phyloP scores from a whole-genome alignment of 306 rosid species.

The Vigna radiata region DNA sequence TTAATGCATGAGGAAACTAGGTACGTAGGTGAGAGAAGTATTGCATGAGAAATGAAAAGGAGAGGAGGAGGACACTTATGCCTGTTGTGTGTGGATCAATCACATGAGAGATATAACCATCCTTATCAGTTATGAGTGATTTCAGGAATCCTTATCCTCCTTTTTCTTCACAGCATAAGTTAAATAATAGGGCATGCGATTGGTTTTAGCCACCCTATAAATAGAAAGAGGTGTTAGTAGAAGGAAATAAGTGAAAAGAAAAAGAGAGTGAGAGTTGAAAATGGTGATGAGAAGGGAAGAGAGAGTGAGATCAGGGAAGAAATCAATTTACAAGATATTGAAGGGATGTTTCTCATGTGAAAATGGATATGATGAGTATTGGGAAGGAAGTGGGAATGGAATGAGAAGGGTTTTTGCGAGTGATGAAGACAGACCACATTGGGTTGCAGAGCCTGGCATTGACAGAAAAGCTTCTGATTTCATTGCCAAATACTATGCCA shows the following conservation, averaged over 20 bases:
- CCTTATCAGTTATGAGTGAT: slow-evolving; percentile 40
- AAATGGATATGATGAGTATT: slow-evolving; percentile 34
- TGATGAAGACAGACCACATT: slow-evolving; percentile 65
- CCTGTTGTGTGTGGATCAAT: slow-evolving; percentile 42
- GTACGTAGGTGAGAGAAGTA: too few relatives aligned
- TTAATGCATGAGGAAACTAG: too few relatives aligned
- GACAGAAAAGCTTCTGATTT: slow-evolving; percentile 75
- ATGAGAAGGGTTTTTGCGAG: slow-evolving; percentile 63
- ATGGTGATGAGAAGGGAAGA: not conserved
- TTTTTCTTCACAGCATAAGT: slow-evolving; percentile 6
- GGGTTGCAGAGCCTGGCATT: slow-evolving; percentile 84
- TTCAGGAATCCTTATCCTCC: slow-evolving; percentile 48
- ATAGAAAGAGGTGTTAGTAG: slow-evolving; percentile 18
- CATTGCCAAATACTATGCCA: slow-evolving; percentile 70
- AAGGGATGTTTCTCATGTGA: slow-evolving; percentile 63
- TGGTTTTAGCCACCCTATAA: slow-evolving; percentile 47
- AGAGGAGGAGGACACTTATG: slow-evolving; percentile 54
- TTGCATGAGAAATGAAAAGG: slow-evolving; percentile 53
- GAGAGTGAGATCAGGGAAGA: slow-evolving; percentile 48
- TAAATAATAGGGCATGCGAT: slow-evolving; percentile 10
- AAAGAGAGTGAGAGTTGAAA: not conserved
- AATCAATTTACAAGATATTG: slow-evolving; percentile 55
- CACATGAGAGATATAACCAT: slow-evolving; percentile 26
- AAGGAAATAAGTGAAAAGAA: not conserved
- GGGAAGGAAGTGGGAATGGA: slow-evolving; percentile 61